Percentiles rank a stretch among this genome's conserved stretches.
These are phyloP conservation scores for Ganoderma resinaceum DNA, from an alignment of 1,284 basidiomycete species.

Conservation along the genomic window DNA sequence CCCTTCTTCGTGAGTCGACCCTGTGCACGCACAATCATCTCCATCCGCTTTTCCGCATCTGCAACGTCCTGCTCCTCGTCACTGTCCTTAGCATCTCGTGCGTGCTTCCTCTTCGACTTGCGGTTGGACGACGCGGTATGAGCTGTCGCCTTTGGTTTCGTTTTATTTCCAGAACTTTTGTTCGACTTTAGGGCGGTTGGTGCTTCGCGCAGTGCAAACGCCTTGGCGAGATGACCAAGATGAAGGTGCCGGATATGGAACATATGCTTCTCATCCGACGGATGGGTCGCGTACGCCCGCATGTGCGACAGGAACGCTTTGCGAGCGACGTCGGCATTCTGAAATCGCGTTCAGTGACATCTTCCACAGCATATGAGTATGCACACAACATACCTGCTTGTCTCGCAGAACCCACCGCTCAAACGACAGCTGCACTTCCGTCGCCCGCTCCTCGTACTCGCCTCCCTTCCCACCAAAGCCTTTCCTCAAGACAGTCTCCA, in stretches of 20 bases:
- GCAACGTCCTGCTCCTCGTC: slow-evolving; percentile 56
- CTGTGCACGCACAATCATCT: slow-evolving; percentile 83
- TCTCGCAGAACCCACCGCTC: slow-evolving; percentile 91
- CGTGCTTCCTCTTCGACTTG: slow-evolving; percentile 28
- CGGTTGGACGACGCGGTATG: slow-evolving; percentile 27
- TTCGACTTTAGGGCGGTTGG: slow-evolving; percentile 68
- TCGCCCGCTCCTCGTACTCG: slow-evolving; percentile 92
- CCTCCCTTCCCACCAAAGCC: slow-evolving; percentile 87
- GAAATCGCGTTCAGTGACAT: slow-evolving; percentile 3
- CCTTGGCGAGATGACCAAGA: slow-evolving; percentile 95
- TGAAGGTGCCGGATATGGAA: slow-evolving; percentile 96
- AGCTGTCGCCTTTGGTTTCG: slow-evolving; percentile 22
- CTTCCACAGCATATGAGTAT: background rate
- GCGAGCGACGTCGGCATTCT: slow-evolving; percentile 84
- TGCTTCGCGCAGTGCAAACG: slow-evolving; percentile 94
- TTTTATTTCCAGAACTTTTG: slow-evolving; percentile 32
- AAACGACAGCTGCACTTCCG: slow-evolving; percentile 94
- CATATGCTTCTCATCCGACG: slow-evolving; percentile 92
- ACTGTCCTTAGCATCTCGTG: slow-evolving; percentile 33
- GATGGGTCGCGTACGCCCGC: slow-evolving; percentile 97
- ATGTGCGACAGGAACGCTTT: slow-evolving; percentile 92
- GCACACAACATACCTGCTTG: slow-evolving; percentile 63
- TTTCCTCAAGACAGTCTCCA: slow-evolving; percentile 75
- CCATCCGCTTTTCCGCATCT: slow-evolving; percentile 87
- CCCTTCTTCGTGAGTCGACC: slow-evolving; percentile 84